Evolutionary conservation across 176 grass and related monocot species (phyloP).

Genomic region (Pharus latifolius): DNA sequence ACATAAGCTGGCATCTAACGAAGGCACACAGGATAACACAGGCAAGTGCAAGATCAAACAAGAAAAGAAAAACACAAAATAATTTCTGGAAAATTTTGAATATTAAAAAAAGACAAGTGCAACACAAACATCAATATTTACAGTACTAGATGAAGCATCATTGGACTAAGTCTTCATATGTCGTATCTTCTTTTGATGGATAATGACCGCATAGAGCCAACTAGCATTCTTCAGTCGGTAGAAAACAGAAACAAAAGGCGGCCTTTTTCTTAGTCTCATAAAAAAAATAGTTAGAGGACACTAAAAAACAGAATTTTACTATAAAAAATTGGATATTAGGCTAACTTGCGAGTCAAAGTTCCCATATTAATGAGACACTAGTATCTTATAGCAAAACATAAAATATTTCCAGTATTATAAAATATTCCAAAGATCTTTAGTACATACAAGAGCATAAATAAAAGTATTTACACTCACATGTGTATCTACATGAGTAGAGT

Average conservation of each 20-base stretch:
- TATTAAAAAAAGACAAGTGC: background rate
- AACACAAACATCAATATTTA: background rate
- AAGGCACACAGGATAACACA: too few relatives aligned
- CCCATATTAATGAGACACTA: too few relatives aligned
- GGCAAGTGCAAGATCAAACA: background rate
- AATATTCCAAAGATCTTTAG: too few relatives aligned
- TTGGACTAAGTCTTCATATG: background rate
- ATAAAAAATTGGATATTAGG: too few relatives aligned
- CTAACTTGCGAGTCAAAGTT: too few relatives aligned
- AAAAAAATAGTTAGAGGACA: too few relatives aligned
- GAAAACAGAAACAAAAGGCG: background rate
- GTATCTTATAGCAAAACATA: too few relatives aligned
- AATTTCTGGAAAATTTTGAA: background rate
- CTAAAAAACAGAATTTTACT: too few relatives aligned
- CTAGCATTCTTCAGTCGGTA: background rate
- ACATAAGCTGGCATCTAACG: too few relatives aligned
- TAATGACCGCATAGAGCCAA: background rate
- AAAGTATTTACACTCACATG: too few relatives aligned
- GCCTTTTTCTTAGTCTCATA: background rate
- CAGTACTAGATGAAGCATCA: background rate
- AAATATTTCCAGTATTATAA: background rate
- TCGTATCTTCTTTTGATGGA: background rate
- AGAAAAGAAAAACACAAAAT: background rate
- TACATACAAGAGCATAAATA: too few relatives aligned
- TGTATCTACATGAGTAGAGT: too few relatives aligned